Evolutionary conservation across 2,329 filamentous ascomycete genomes (phyloP).

Genomic region (Monilinia laxa): DNA sequence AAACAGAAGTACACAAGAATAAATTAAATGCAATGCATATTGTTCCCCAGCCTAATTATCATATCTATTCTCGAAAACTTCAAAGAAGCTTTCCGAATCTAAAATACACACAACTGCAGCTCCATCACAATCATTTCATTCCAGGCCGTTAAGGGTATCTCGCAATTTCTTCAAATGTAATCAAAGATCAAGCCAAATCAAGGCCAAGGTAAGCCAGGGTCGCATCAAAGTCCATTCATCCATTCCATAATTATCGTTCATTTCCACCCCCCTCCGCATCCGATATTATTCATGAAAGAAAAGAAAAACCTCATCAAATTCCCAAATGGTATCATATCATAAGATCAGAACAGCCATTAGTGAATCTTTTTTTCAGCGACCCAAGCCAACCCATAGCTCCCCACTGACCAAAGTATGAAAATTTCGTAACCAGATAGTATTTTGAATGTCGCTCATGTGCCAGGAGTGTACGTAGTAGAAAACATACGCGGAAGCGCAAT

Average conservation of each 20-base stretch:
- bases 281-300: slow-evolving; percentile 9
- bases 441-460: slow-evolving; percentile 12
- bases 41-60: slow-evolving; percentile 17
- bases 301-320: not conserved
- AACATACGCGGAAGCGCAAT: slow-evolving; percentile 12
- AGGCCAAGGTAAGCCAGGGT: slow-evolving; percentile 12
- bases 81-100: not conserved
- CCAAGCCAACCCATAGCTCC: slow-evolving; percentile 8
- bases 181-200: slow-evolving; percentile 11
- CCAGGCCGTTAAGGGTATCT: slow-evolving; percentile 13
- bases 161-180: slow-evolving; percentile 12
- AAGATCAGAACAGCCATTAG: slow-evolving; percentile 14
- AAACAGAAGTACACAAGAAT: not conserved
- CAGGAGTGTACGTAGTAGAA: slow-evolving; percentile 14
- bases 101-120: slow-evolving; percentile 15
- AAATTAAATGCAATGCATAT: slow-evolving; percentile 13
- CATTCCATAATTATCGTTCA: slow-evolving; percentile 14
- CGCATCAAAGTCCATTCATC: slow-evolving; percentile 13
- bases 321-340: slow-evolving; percentile 15
- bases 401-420: slow-evolving; percentile 10
- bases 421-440: slow-evolving; percentile 13
- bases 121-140: slow-evolving; percentile 14
- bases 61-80: not conserved
- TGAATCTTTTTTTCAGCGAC: slow-evolving; percentile 5
- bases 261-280: slow-evolving; percentile 1